Evolutionary conservation across 2,329 filamentous ascomycete species (phyloP).

Genomic region (Onygenales sp.): DNA sequence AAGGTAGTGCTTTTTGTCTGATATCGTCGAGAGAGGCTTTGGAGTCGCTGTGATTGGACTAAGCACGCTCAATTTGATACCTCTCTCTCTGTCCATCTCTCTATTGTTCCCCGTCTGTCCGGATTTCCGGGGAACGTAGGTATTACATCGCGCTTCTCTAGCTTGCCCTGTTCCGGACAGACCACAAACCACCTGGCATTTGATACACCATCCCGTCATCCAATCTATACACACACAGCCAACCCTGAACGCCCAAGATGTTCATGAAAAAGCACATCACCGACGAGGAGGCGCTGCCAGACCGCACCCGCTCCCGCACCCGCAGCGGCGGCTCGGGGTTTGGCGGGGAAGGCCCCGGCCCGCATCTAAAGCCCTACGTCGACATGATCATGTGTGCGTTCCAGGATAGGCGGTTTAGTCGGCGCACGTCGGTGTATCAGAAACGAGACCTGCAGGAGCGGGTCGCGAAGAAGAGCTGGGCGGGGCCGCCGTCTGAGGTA

Average conservation of each 20-base stretch:
- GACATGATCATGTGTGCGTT: slow-evolving; percentile 6
- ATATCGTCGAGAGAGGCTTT: no score
- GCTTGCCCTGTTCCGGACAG: no score
- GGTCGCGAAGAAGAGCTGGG: slow-evolving; percentile 25
- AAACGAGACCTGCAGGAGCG: slow-evolving; percentile 23
- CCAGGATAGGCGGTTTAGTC: slow-evolving; percentile 14
- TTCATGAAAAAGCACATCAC: background rate
- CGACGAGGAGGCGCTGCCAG: background rate
- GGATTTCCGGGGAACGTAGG: no score
- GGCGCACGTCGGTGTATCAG: slow-evolving; percentile 24
- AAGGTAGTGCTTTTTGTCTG: no score
- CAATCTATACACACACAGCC: no score
- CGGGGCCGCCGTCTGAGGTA: slow-evolving; percentile 30
- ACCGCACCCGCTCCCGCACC: background rate
- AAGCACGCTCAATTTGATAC: no score
- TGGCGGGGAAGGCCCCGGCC: background rate
- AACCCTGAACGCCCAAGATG: background rate
- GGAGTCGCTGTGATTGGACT: no score
- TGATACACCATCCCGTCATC: no score
- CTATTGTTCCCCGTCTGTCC: no score
- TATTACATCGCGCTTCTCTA: no score
- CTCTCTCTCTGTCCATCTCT: no score
- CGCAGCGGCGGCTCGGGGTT: background rate
- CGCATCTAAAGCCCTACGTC: slow-evolving; percentile 7
- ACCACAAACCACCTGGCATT: no score